Conservation (phyloP, 2,329 filamentous ascomycete species). For the Phyllosticta capitalensis region DNA sequence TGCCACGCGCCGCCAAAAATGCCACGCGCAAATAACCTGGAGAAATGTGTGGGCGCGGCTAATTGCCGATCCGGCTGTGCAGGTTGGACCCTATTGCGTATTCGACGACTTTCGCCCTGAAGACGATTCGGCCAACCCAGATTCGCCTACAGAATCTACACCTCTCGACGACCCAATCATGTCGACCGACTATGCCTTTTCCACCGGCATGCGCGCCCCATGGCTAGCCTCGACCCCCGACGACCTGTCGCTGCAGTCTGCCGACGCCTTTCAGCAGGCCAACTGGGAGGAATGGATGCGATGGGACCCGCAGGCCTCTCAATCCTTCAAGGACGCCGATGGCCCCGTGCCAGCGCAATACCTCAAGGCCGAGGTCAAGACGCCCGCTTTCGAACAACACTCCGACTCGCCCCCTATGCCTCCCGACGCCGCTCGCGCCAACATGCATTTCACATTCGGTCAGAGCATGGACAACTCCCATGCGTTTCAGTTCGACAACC, state of each 20-base stretch:
- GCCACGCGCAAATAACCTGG: neutral
- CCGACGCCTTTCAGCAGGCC: constrained; percentile 22
- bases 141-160: constrained; percentile 4
- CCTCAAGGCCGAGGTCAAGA: constrained; percentile 19
- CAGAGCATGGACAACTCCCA: constrained; percentile 21
- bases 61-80: constrained; percentile 15
- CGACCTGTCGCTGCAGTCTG: constrained; percentile 23
- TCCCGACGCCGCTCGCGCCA: constrained; percentile 13
- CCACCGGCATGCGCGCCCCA: constrained; percentile 20
- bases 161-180: constrained; percentile 28
- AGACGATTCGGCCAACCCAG: constrained; percentile 9
- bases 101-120: constrained; percentile 26
- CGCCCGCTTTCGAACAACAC: constrained; percentile 19
- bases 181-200: constrained; percentile 25
- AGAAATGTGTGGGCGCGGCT: constrained; percentile 16
- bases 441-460: constrained; percentile 25
- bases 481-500: constrained; percentile 25
- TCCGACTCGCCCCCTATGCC: constrained; percentile 19
- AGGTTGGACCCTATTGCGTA: constrained; percentile 31
- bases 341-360: constrained; percentile 21
- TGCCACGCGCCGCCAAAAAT: neutral
- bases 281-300: constrained; percentile 41
- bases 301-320: constrained; percentile 35
- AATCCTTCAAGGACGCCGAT: constrained; percentile 13
- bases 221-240: constrained; percentile 25